phyloP scores from a whole-genome alignment of 2,329 filamentous ascomycete genomes.

The Amauroascus verrucosus region DNA sequence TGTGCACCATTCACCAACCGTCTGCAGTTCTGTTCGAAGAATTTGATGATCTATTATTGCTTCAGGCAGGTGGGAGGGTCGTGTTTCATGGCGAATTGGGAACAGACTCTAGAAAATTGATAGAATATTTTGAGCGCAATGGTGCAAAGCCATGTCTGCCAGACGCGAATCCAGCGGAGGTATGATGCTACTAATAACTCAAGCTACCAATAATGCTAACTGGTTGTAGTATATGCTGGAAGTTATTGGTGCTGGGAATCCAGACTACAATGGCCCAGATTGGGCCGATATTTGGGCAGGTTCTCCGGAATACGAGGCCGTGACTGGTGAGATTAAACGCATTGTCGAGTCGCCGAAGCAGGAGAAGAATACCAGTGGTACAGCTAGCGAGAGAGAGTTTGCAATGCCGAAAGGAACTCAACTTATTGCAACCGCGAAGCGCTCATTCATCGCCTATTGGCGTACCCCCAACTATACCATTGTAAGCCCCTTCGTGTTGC shows the following conservation, averaged over 20 bases:
- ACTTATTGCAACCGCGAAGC: conserved; percentile 44
- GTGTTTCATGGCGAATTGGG: conserved; percentile 81
- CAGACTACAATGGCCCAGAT: conserved; percentile 50
- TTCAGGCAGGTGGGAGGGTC: conserved; percentile 66
- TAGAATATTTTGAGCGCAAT: conserved; percentile 57
- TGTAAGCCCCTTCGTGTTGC: conserved; percentile 18
- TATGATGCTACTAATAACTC: conserved; percentile 24
- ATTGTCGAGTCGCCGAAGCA: conserved; percentile 41
- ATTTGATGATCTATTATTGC: conserved; percentile 70
- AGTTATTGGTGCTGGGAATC: conserved; percentile 53
- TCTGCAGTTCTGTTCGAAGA: conserved; percentile 78
- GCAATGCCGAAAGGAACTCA: conserved; percentile 51
- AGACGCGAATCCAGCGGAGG: conserved; percentile 61
- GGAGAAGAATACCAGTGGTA: conserved; percentile 26
- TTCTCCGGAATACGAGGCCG: conserved; percentile 41
- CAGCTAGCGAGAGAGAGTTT: conserved; percentile 49
- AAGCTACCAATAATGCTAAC: conserved; percentile 17
- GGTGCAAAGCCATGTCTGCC: conserved; percentile 51
- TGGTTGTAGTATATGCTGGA: conserved; percentile 66
- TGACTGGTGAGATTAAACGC: conserved; percentile 43
- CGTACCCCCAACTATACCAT: conserved; percentile 51
- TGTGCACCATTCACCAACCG: conserved; percentile 87
- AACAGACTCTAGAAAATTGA: conserved; percentile 59
- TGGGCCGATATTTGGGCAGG: conserved; percentile 53
- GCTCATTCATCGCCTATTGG: conserved; percentile 56